Percentiles rank a stretch among this genome's conserved stretches.
These are phyloP conservation scores for Metschnikowia rubicola DNA, from an alignment of 805 yeast species.

Conservation along the genomic window DNA sequence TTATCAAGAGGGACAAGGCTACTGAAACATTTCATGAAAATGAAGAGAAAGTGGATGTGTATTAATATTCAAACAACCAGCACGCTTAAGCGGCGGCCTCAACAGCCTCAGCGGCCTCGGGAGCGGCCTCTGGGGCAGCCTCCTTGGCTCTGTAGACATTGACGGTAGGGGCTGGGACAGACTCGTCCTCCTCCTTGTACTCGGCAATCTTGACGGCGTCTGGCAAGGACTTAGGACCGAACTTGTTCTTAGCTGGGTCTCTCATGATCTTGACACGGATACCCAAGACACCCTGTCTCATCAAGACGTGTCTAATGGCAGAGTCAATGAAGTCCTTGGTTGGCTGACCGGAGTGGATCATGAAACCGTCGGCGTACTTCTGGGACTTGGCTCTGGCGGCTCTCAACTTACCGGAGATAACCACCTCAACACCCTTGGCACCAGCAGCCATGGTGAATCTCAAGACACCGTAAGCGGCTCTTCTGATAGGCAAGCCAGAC, in stretches of 20 bases:
- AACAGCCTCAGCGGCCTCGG: conserved; percentile 14
- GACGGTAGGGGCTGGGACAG: conserved; percentile 75
- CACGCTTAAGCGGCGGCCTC: conserved; percentile 17
- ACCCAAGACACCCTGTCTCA: conserved; percentile 99
- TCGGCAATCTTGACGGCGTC: conserved; percentile 89
- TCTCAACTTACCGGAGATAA: conserved; percentile 98
- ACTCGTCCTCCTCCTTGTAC: conserved; percentile 89
- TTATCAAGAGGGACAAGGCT: too few species aligned
- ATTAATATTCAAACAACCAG: neutral
- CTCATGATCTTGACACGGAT: conserved; percentile 99
- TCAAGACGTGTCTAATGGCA: conserved; percentile 99
- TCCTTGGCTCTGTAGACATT: conserved; percentile 58
- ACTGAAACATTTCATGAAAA: too few species aligned
- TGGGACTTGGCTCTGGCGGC: conserved; percentile 99
- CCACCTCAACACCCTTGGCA: conserved; percentile 99
- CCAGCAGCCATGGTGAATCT: conserved; percentile 99
- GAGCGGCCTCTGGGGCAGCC: conserved; percentile 30
- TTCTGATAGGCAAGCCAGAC: conserved; percentile 98
- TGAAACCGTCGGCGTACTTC: conserved; percentile 99
- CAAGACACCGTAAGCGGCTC: conserved; percentile 99
- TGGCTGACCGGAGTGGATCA: conserved; percentile 99
- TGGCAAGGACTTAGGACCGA: conserved; percentile 90
- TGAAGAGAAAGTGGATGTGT: neutral
- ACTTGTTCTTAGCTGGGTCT: conserved; percentile 82
- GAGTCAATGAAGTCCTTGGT: conserved; percentile 96